A percentile compares a stretch with the other conserved stretches of the same genome.
phyloP scores from a whole-genome alignment of 495 filamentous ascomycete genomes.

The Corynascus novoguineensis region DNA sequence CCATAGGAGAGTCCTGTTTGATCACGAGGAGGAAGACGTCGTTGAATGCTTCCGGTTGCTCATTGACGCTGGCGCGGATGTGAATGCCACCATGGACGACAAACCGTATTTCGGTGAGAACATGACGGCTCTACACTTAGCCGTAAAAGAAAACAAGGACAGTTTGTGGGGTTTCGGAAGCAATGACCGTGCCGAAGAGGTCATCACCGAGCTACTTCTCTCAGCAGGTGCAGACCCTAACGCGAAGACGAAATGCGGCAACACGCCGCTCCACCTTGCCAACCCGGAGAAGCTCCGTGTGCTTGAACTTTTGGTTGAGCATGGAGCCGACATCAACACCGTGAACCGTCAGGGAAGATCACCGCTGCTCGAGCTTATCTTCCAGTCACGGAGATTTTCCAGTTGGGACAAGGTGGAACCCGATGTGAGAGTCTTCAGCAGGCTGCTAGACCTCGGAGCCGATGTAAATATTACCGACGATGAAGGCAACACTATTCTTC shows the following conservation, averaged over 20 bases:
- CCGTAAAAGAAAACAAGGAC: slow-evolving; percentile 9
- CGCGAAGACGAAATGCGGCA: slow-evolving; percentile 1
- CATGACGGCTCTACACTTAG: slow-evolving; percentile 25
- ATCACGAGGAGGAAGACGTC: background rate
- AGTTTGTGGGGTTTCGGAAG: too few relatives aligned
- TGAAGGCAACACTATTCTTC: slow-evolving; percentile 1
- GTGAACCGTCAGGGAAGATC: background rate
- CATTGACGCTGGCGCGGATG: slow-evolving; percentile 2
- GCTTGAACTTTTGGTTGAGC: background rate
- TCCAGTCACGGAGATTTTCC: background rate
- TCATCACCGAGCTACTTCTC: slow-evolving; percentile 3
- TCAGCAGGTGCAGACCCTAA: slow-evolving; percentile 6
- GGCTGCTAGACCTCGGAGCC: slow-evolving; percentile 3
- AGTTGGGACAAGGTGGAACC: background rate
- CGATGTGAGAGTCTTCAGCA: background rate
- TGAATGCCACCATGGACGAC: slow-evolving; percentile 13
- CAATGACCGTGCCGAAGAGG: background rate
- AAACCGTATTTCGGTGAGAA: slow-evolving; percentile 5
- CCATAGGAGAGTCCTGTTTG: too few relatives aligned
- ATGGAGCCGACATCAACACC: slow-evolving; percentile 8
- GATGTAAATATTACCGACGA: background rate
- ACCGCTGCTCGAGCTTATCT: slow-evolving; percentile 1
- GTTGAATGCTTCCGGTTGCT: slow-evolving; percentile 4
- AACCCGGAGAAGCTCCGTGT: background rate
- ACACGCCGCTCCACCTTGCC: slow-evolving; percentile 2